These are phyloP conservation scores for Neocallimastix lanati DNA, from an alignment of 192 early-diverging fungal species.

Conservation along the genomic window DNA sequence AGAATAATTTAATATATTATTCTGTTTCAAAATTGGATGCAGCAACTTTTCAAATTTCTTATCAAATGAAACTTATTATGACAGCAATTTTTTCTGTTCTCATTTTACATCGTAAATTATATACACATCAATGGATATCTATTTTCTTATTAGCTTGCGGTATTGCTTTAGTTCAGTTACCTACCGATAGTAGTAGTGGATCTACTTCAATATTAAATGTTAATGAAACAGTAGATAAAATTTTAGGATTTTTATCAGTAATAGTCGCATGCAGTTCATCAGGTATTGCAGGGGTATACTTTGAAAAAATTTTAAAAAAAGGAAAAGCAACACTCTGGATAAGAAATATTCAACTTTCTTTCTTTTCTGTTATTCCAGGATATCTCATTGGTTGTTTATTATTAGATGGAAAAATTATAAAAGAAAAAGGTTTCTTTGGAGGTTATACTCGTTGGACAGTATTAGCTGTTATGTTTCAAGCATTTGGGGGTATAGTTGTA, in stretches of 20 bases:
- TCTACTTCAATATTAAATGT: constrained; percentile 2
- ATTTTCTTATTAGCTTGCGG: constrained; percentile 68
- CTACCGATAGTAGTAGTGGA: constrained; percentile 8
- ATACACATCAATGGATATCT: constrained; percentile 56
- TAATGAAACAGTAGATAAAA: constrained; percentile 6
- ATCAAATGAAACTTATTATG: constrained; percentile 92
- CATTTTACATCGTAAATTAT: constrained; percentile 53
- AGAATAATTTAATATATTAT: constrained; percentile 91
- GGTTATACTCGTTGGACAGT: constrained; percentile 71
- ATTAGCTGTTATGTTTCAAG: constrained; percentile 68
- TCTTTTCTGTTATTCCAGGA: constrained; percentile 64
- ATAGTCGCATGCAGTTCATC: constrained; percentile 69
- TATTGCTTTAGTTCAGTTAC: constrained; percentile 69
- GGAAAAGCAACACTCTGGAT: constrained; percentile 64
- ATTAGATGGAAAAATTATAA: constrained; percentile 51
- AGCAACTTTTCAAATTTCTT: constrained; percentile 90
- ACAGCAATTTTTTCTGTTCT: constrained; percentile 83
- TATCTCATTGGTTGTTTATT: constrained; percentile 51
- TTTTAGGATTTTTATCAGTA: constrained; percentile 63
- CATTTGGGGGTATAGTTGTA: constrained; percentile 82
- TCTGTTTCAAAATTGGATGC: constrained; percentile 74
- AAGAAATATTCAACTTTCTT: constrained; percentile 79
- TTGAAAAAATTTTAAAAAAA: constrained; percentile 55
- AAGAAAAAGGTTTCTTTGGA: constrained; percentile 71
- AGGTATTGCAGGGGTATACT: constrained; percentile 65